Evolutionary conservation across 176 grass and related monocot genomes (phyloP).

Genomic region (Dactylis glomerata): DNA sequence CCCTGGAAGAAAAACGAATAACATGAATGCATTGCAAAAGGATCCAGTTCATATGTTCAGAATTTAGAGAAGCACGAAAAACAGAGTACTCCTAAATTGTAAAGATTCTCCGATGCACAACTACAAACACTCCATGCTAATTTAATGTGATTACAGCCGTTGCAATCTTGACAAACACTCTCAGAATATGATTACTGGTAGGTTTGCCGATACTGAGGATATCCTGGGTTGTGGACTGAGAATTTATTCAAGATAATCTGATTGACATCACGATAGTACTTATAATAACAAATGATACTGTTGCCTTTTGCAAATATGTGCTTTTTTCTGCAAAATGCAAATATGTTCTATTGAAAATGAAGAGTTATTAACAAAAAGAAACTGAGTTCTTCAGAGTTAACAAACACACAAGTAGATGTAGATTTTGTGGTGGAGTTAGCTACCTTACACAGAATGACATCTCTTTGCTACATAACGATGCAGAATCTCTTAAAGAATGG

Average conservation of each 20-base stretch:
- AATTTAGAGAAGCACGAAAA: background rate
- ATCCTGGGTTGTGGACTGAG: background rate
- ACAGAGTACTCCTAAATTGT: background rate
- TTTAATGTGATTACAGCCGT: background rate
- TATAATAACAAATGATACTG: background rate
- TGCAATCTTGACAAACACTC: background rate
- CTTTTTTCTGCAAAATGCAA: too few species aligned
- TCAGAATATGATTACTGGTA: background rate
- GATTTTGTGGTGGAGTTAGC: too few species aligned
- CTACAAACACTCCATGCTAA: background rate
- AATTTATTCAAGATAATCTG: slow-evolving; percentile 2
- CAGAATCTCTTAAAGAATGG: background rate
- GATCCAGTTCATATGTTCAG: slow-evolving; percentile 12
- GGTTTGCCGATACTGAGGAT: background rate
- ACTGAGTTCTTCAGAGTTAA: slow-evolving; percentile 10
- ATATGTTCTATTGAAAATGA: too few species aligned
- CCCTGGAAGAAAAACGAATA: slow-evolving; percentile 43
- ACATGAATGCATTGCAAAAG: background rate
- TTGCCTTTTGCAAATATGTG: background rate
- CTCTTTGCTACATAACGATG: background rate
- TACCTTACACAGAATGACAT: background rate
- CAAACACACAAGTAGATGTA: background rate
- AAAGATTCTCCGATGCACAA: slow-evolving; percentile 1
- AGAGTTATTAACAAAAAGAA: too few species aligned
- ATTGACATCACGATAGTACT: background rate